Percentiles rank a stretch among this genome's conserved stretches.
Conservation (phyloP, 2,329 filamentous ascomycete species). For the Diaporthe sp. region DNA sequence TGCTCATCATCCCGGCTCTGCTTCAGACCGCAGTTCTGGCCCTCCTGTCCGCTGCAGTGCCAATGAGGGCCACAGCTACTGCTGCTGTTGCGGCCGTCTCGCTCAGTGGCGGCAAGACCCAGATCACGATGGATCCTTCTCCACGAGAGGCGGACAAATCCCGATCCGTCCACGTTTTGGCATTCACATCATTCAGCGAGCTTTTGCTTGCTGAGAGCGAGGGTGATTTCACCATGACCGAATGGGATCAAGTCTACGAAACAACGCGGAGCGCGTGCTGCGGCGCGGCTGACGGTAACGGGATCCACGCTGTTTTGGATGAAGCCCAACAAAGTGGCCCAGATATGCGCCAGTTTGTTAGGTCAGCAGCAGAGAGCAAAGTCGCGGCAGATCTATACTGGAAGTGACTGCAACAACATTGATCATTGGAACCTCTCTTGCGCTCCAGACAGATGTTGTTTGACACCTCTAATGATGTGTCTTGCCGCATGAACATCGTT, state of each 20-base stretch:
- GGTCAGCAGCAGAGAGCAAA: conserved; percentile 71
- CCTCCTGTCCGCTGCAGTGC: conserved; percentile 85
- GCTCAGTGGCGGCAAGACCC: conserved; percentile 52
- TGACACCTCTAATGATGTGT: not conserved
- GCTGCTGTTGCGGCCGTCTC: conserved; percentile 72
- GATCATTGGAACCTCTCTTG: not conserved
- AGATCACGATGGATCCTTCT: conserved; percentile 72
- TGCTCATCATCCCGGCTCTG: conserved; percentile 84
- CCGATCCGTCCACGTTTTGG: conserved; percentile 84
- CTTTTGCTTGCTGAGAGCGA: conserved; percentile 86
- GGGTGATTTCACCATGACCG: conserved; percentile 79
- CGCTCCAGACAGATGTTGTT: conserved; percentile 18
- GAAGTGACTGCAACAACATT: conserved; percentile 59
- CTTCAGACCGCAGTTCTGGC: conserved; percentile 84
- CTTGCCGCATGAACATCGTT: conserved; percentile 7
- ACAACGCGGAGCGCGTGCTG: conserved; percentile 77
- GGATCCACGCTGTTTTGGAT: conserved; percentile 59
- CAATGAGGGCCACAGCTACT: conserved; percentile 80
- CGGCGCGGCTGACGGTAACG: conserved; percentile 49
- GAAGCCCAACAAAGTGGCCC: conserved; percentile 59
- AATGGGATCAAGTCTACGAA: conserved; percentile 80
- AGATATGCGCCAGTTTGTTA: conserved; percentile 71
- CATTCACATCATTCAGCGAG: conserved; percentile 81
- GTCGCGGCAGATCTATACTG: conserved; percentile 68
- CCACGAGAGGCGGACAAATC: conserved; percentile 72